Evolutionary conservation across 1,139 yeast genomes (phyloP).

Genomic region (Saccharomyces pastorianus): DNA sequence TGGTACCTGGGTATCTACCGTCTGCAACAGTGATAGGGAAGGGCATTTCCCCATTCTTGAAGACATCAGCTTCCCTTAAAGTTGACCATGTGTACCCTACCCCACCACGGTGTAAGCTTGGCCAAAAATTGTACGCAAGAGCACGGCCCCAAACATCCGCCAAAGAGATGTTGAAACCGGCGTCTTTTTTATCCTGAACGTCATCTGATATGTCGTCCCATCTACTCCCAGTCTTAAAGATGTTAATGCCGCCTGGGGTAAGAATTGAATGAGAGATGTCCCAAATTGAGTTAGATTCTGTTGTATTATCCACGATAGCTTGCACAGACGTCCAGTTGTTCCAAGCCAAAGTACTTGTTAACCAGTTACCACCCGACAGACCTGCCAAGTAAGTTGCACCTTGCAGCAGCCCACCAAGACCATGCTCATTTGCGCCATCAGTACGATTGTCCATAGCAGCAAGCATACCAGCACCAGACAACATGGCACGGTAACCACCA

Average conservation of each 20-base stretch:
- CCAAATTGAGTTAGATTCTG: constrained; percentile 53
- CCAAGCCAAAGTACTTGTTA: constrained; percentile 62
- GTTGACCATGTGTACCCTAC: constrained; percentile 57
- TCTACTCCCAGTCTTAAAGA: constrained; percentile 49
- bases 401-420: constrained; percentile 73
- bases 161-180: constrained; percentile 68
- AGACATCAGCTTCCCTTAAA: constrained; percentile 44
- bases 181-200: constrained; percentile 49
- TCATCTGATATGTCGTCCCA: constrained; percentile 36
- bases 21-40: constrained; percentile 72
- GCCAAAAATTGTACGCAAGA: constrained; percentile 65
- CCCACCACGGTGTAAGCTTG: constrained; percentile 47
- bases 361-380: constrained; percentile 37
- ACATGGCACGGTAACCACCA: constrained; percentile 89
- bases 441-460: constrained; percentile 74
- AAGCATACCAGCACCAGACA: constrained; percentile 75
- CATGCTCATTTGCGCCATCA: constrained; percentile 45
- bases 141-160: constrained; percentile 97
- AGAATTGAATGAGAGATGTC: constrained; percentile 53
- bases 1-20: constrained; percentile 64
- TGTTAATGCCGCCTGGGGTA: constrained; percentile 62
- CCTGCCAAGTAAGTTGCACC: constrained; percentile 67
- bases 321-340: constrained; percentile 76
- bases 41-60: constrained; percentile 58
- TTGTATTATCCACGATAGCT: constrained; percentile 38